These are phyloP conservation scores for Amniculicola lignicola DNA, from an alignment of 495 filamentous ascomycete genomes.

Conservation along the genomic window DNA sequence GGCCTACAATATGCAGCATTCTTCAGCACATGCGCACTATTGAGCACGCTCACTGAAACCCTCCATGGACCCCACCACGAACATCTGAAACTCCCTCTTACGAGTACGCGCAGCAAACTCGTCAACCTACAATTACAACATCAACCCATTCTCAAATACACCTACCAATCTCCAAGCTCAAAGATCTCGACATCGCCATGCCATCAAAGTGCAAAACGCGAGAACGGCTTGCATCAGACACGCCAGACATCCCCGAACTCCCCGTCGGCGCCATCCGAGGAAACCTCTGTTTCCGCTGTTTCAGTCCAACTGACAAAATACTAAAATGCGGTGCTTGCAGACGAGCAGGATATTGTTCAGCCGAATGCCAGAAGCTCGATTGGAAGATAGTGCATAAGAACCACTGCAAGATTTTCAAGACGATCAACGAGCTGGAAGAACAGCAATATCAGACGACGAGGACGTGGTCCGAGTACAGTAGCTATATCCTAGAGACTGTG, in stretches of 20 bases:
- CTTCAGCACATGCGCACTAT: too few species aligned
- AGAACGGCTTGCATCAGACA: constrained; percentile 6
- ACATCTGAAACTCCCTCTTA: too few species aligned
- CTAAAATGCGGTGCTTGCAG: constrained; percentile 16
- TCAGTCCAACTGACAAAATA: constrained; percentile 5
- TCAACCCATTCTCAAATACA: too few species aligned
- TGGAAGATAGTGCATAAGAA: constrained; percentile 17
- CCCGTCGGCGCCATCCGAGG: constrained; percentile 13
- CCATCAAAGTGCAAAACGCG: constrained; percentile 18
- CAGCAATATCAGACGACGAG: constrained; percentile 5
- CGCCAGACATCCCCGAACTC: constrained; percentile 7
- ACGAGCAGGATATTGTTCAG: constrained; percentile 16
- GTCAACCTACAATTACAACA: too few species aligned
- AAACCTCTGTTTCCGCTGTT: constrained; percentile 19
- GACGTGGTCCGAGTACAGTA: constrained; percentile 10
- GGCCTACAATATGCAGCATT: too few species aligned
- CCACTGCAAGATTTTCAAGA: constrained; percentile 20
- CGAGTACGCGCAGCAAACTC: too few species aligned
- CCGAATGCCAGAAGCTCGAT: constrained; percentile 19
- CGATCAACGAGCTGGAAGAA: constrained; percentile 14
- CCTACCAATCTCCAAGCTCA: too few species aligned
- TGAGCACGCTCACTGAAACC: too few species aligned
- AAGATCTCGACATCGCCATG: too few species aligned
- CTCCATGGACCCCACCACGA: too few species aligned
- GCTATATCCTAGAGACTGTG: constrained; percentile 1